Evolutionary conservation across 345 rosid genomes (phyloP).

Genomic region (Brassica rapa): DNA sequence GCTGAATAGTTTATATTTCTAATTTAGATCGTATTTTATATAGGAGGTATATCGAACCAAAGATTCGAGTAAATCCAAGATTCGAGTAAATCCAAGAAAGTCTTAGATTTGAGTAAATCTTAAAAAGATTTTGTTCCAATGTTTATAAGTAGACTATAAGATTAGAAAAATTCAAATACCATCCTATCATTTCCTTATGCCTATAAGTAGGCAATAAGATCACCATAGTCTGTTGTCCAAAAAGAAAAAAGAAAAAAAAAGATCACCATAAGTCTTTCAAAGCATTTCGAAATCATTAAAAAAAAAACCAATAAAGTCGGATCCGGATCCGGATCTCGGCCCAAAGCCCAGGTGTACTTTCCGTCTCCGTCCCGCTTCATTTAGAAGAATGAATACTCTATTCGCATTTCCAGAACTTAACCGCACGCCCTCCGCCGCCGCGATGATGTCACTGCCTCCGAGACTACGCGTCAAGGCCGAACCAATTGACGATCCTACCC

Average conservation of each 20-base stretch:
- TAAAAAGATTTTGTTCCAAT: neutral
- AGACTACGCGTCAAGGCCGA: slow-evolving; percentile 59
- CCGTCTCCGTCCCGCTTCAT: neutral
- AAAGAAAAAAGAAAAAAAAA: no score
- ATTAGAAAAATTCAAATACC: neutral
- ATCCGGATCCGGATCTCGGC: neutral
- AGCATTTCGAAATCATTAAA: neutral
- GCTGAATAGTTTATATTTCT: neutral
- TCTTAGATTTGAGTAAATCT: no score
- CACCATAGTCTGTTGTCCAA: no score
- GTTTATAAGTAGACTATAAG: no score
- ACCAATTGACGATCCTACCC: slow-evolving; percentile 31
- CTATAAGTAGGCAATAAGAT: no score
- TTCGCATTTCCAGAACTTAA: slow-evolving; percentile 73
- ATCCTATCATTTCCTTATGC: no score
- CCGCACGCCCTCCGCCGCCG: slow-evolving; percentile 38
- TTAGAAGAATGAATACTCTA: slow-evolving; percentile 51
- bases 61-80: neutral
- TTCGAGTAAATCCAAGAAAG: no score
- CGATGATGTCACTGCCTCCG: slow-evolving; percentile 42
- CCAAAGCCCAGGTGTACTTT: neutral
- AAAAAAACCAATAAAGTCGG: neutral
- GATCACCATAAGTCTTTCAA: neutral
- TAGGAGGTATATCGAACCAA: neutral
- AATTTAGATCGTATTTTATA: neutral